These are phyloP conservation scores for Mortierella sp. DNA, from an alignment of 371 early-diverging fungal genomes.

Conservation along the genomic window DNA sequence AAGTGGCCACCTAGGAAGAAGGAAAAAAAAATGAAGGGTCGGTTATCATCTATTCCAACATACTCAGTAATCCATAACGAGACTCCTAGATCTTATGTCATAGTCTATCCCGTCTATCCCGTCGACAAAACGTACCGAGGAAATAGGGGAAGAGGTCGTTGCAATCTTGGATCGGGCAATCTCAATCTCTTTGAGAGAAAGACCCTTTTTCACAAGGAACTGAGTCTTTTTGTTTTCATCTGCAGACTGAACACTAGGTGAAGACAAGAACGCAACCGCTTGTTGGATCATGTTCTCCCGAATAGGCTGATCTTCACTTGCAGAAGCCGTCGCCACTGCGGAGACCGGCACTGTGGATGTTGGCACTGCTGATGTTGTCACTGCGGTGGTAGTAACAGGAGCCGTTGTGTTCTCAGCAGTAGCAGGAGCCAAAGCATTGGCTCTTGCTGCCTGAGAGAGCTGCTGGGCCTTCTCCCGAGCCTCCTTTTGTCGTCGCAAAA, in stretches of 20 bases:
- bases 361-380: background rate
- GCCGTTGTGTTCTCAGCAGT: background rate
- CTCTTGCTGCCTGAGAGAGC: constrained; percentile 38
- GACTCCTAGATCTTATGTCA: no score
- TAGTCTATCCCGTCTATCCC: no score
- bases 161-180: constrained; percentile 57
- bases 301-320: constrained; percentile 33
- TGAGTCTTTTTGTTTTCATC: constrained; percentile 68
- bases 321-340: no score
- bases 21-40: background rate
- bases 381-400: background rate
- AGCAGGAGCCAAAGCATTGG: constrained; percentile 23
- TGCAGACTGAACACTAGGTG: constrained; percentile 66
- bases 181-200: constrained; percentile 67
- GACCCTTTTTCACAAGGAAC: constrained; percentile 70
- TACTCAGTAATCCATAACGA: no score
- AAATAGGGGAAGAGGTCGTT: background rate
- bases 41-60: no score
- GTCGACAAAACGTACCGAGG: background rate
- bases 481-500: constrained; percentile 43
- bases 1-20: background rate
- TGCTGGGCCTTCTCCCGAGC: constrained; percentile 49
- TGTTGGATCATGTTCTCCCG: constrained; percentile 66
- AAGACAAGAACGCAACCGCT: constrained; percentile 67
- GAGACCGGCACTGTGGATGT: background rate